Percentiles rank a stretch among this genome's conserved stretches.
These are phyloP conservation scores for Monosporozyma aerobia DNA, from an alignment of 805 yeast species.

Conservation along the genomic window DNA sequence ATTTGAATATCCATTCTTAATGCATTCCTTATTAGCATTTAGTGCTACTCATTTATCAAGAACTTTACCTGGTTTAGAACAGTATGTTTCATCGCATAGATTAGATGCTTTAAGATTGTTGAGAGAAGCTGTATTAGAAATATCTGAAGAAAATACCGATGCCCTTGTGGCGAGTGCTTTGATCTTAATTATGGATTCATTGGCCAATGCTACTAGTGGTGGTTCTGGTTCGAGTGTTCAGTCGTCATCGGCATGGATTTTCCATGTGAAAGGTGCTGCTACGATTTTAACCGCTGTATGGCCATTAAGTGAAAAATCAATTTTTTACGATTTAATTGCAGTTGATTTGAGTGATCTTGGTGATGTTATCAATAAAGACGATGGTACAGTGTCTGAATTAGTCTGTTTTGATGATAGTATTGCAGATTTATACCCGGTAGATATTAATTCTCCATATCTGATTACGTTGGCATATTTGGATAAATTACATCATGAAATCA, in stretches of 20 bases:
- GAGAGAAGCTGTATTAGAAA: conserved; percentile 77
- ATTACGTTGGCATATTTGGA: conserved; percentile 82
- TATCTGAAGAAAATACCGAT: conserved; percentile 79
- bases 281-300: conserved; percentile 94
- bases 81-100: conserved; percentile 75
- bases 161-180: conserved; percentile 89
- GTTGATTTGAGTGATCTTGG: conserved; percentile 87
- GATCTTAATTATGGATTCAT: conserved; percentile 81
- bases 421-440: conserved; percentile 78
- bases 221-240: conserved; percentile 31
- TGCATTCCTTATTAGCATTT: conserved; percentile 87
- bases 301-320: conserved; percentile 66
- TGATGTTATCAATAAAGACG: conserved; percentile 38
- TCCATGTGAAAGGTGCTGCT: conserved; percentile 95
- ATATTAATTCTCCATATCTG: conserved; percentile 72
- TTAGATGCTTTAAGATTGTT: conserved; percentile 76
- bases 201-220: conserved; percentile 76
- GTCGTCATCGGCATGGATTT: conserved; percentile 94
- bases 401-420: conserved; percentile 82
- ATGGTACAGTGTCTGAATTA: conserved; percentile 42
- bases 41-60: conserved; percentile 86
- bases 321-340: conserved; percentile 63
- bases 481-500: conserved; percentile 70
- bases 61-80: conserved; percentile 65
- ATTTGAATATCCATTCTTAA: conserved; percentile 76